Conservation (phyloP, 2,329 filamentous ascomycete genomes). For the Pseudofabraea citricarpa region DNA sequence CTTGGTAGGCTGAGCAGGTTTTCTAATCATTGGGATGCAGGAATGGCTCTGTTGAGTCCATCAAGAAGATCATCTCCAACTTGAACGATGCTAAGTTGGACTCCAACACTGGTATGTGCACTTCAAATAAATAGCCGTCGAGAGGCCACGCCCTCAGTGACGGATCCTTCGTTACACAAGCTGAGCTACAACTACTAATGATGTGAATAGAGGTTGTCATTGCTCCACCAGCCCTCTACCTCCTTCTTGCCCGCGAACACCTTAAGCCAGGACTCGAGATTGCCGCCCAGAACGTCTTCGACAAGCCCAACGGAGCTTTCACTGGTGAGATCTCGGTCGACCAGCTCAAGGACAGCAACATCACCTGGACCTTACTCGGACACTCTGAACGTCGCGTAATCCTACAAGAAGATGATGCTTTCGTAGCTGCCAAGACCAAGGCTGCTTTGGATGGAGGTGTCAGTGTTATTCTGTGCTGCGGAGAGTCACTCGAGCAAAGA, state of each 20-base stretch:
- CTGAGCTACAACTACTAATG: not conserved
- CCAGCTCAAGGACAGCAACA: conserved; percentile 83
- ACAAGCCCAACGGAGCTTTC: conserved; percentile 95
- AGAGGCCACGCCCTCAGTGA: not conserved
- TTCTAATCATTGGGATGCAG: conserved; percentile 38
- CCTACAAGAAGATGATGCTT: conserved; percentile 77
- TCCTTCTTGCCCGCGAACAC: conserved; percentile 77
- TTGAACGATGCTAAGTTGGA: conserved; percentile 84
- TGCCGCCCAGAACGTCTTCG: conserved; percentile 93
- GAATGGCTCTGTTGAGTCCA: conserved; percentile 89
- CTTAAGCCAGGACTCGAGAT: conserved; percentile 75
- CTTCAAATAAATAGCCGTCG: conserved; percentile 3
- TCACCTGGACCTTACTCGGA: conserved; percentile 87
- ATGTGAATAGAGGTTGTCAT: conserved; percentile 78
- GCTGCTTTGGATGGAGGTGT: conserved; percentile 81
- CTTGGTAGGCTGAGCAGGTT: conserved; percentile 5
- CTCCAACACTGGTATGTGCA: conserved; percentile 65
- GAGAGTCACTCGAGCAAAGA: conserved; percentile 90
- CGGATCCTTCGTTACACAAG: no score
- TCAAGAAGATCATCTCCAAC: conserved; percentile 85
- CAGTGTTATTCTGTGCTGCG: conserved; percentile 93
- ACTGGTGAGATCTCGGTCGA: conserved; percentile 93
- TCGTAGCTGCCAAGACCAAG: conserved; percentile 93
- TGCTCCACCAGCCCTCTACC: conserved; percentile 85
- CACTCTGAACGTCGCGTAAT: conserved; percentile 94